Base-by-base conservation (phyloP, 805 yeast genomes). In the Yarrowia hollandica region DNA sequence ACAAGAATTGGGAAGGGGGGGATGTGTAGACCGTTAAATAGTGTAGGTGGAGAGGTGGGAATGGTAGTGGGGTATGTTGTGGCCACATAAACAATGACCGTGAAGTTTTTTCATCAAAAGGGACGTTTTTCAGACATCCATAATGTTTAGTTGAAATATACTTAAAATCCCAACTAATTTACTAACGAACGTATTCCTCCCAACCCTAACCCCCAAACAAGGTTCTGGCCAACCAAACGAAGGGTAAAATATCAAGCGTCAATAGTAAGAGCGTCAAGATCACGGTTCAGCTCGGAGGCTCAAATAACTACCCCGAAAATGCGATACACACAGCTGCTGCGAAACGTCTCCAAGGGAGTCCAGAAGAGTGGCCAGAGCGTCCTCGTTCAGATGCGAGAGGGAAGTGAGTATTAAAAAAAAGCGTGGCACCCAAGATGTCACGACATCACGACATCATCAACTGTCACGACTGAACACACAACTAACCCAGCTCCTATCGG, bases 401-500 rank as follows among this genome's bases (percentile, higher is more conserved):
- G 58, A 35, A 52, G 58, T 52, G 58, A 52, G 58, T 52, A 48
- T n/a, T 21, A 1, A 10, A 1, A 14, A 1, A 10, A 1, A 14
- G 3, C 15, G 23, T 34, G 14, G 10, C n/a, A 8, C 4, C 23
- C 44, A 4, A 9, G 18, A 8, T 6, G 9, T 4, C n/a, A 19
- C 19, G 15, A 30, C 37, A 16, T 22, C 25, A 16, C 41, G 21
- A n/a, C n/a, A n/a, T n/a, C n/a, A n/a, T n/a, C n/a, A n/a, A n/a
- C n/a, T n/a, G n/a, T n/a, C n/a, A n/a, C n/a, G n/a, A 2, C 30
- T 10, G 8, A 26, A 26, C 30, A 26, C 30, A 26, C 30, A 21
- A 52, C 59, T 60, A 61, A 48, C 41, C 19, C 35, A 61, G 65
- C 82, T 66, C 92, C 92, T 26, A 89, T 95, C 18, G 96, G 96